Conservation (phyloP, 768 basidiomycete species). For the Kwoniella europaea region DNA sequence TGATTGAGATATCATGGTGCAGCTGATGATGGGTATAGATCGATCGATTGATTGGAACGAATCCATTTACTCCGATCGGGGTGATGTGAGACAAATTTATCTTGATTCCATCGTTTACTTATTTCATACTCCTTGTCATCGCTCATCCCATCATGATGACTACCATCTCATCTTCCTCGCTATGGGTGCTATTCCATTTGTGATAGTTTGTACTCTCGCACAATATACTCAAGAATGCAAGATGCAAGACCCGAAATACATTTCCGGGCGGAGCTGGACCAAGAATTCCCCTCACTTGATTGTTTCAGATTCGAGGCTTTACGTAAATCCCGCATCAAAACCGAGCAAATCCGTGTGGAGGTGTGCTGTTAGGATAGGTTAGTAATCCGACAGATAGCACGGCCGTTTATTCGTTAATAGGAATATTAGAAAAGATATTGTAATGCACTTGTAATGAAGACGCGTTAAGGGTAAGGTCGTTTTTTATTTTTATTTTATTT, state of each 20-base stretch:
- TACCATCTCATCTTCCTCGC: background rate
- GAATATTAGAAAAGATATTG: background rate
- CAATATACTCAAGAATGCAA: too few relatives aligned
- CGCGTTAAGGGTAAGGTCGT: background rate
- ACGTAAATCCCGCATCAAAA: background rate
- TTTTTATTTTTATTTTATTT: background rate
- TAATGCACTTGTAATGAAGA: background rate
- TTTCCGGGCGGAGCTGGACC: background rate
- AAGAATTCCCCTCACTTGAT: too few relatives aligned
- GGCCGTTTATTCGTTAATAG: background rate
- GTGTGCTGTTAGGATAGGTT: background rate
- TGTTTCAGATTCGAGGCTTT: background rate
- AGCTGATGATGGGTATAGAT: background rate
- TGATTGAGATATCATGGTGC: too few relatives aligned
- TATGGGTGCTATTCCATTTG: too few relatives aligned
- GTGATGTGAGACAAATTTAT: background rate
- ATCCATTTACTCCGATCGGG: background rate
- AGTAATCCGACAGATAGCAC: background rate
- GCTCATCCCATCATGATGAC: background rate
- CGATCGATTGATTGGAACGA: background rate
- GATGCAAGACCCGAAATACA: too few relatives aligned
- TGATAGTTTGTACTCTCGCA: too few relatives aligned
- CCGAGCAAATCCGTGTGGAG: slow-evolving; percentile 1
- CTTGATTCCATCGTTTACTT: too few relatives aligned
- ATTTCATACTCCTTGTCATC: background rate